These are phyloP conservation scores for Heterobasidion annosum DNA, from an alignment of 1,284 basidiomycete species.

Conservation along the genomic window DNA sequence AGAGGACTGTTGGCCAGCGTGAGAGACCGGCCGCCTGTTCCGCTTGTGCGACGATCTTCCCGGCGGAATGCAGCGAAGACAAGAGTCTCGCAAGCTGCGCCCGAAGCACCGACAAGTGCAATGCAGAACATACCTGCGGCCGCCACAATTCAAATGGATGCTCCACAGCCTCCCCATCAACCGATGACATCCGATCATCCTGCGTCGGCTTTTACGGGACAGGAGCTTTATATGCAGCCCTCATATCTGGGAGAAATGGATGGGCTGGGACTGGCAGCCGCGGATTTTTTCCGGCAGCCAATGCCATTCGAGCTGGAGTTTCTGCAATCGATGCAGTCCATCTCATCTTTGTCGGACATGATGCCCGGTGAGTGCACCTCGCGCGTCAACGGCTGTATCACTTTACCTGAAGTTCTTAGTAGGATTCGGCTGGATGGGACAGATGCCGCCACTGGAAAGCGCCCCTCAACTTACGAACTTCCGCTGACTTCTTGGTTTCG, in stretches of 20 bases:
- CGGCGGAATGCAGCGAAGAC: neutral
- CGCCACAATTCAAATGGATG: no score
- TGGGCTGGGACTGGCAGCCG: slow-evolving; percentile 16
- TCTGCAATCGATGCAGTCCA: slow-evolving; percentile 48
- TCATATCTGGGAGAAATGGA: neutral
- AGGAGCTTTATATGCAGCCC: neutral
- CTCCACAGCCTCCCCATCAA: no score
- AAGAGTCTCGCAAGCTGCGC: no score
- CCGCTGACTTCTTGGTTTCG: neutral
- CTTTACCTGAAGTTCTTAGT: neutral
- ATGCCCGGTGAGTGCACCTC: slow-evolving; percentile 36
- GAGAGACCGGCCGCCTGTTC: slow-evolving; percentile 1
- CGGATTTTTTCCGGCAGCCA: slow-evolving; percentile 41
- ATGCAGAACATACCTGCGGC: no score
- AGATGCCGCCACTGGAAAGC: slow-evolving; percentile 14
- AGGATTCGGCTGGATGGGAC: slow-evolving; percentile 37
- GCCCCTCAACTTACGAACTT: neutral
- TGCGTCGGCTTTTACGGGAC: neutral
- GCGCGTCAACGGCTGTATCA: neutral
- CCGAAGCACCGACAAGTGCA: no score
- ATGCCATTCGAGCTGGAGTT: slow-evolving; percentile 52
- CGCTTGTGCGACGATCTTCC: neutral
- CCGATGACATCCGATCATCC: no score
- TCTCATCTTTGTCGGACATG: slow-evolving; percentile 49
- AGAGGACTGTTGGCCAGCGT: slow-evolving; percentile 49